Evolutionary conservation across 805 yeast species (phyloP).

Genomic region (Lipomyces orientalis): DNA sequence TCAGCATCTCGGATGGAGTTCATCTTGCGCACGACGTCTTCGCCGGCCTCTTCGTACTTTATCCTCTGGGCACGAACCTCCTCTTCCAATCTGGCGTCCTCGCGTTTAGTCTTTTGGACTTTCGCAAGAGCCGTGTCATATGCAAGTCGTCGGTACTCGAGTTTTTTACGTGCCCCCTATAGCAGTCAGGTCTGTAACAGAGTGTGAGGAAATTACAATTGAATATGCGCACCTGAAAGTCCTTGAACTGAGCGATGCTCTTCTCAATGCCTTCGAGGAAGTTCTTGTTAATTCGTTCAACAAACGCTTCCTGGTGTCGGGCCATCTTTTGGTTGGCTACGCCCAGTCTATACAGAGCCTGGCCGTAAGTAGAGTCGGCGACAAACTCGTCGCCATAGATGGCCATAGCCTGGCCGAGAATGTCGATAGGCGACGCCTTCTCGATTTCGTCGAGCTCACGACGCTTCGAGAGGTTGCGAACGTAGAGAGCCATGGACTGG

Average conservation of each 20-base stretch:
- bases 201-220: neutral
- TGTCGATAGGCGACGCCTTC: constrained; percentile 37
- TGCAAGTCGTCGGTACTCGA: constrained; percentile 40
- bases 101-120: constrained; percentile 37
- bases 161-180: constrained; percentile 33
- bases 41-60: constrained; percentile 40
- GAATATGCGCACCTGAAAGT: constrained; percentile 26
- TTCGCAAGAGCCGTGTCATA: constrained; percentile 40
- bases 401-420: constrained; percentile 38
- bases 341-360: constrained; percentile 36
- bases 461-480: constrained; percentile 38
- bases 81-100: constrained; percentile 40
- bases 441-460: constrained; percentile 38
- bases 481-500: constrained; percentile 35
- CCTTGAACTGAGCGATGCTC: constrained; percentile 37
- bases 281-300: constrained; percentile 36
- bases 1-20: constrained; percentile 38
- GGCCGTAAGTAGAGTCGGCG: constrained; percentile 36
- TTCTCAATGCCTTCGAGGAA: constrained; percentile 36
- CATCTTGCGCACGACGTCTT: constrained; percentile 39
- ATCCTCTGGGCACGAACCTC: constrained; percentile 40
- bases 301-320: constrained; percentile 35
- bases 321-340: constrained; percentile 38
- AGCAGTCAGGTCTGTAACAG: neutral
- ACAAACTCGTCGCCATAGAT: constrained; percentile 38